Evolutionary conservation across 1,284 basidiomycete genomes (phyloP).

Genomic region (Puccinia hordei): DNA sequence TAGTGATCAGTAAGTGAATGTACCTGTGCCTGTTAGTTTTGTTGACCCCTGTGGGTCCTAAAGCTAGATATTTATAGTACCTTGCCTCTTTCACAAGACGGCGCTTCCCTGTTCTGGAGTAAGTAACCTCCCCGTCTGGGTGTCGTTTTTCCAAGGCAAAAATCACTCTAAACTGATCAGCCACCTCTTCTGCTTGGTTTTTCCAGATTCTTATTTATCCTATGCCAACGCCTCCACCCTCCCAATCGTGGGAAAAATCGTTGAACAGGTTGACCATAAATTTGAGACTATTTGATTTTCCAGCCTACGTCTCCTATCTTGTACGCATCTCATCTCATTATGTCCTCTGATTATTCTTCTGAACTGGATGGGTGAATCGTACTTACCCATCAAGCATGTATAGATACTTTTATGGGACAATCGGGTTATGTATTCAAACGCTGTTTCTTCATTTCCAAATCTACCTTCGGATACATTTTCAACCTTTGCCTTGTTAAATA

Average conservation of each 20-base stretch:
- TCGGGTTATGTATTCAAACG: background rate
- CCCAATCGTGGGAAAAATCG: conserved; percentile 13
- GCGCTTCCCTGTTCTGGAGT: conserved; percentile 47
- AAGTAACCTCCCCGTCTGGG: conserved; percentile 2
- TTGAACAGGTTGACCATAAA: background rate
- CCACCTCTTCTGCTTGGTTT: background rate
- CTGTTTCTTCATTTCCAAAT: too few species aligned
- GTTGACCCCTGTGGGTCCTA: background rate
- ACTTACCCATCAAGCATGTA: background rate
- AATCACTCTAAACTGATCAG: background rate
- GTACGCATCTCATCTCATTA: background rate
- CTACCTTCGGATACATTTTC: too few species aligned
- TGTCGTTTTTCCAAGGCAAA: background rate
- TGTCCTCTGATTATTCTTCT: background rate
- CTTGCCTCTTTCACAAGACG: conserved; percentile 6
- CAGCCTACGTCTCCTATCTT: background rate
- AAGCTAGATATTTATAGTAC: background rate
- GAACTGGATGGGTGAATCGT: background rate
- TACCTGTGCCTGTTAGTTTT: background rate
- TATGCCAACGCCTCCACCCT: conserved; percentile 36
- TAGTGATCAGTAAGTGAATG: conserved; percentile 40
- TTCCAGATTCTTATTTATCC: conserved; percentile 40
- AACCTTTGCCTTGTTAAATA: background rate
- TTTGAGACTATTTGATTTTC: background rate
- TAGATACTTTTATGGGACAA: background rate